Base-by-base conservation (phyloP, 2,329 filamentous ascomycete species). In the Arthrobotrys megalospora region DNA sequence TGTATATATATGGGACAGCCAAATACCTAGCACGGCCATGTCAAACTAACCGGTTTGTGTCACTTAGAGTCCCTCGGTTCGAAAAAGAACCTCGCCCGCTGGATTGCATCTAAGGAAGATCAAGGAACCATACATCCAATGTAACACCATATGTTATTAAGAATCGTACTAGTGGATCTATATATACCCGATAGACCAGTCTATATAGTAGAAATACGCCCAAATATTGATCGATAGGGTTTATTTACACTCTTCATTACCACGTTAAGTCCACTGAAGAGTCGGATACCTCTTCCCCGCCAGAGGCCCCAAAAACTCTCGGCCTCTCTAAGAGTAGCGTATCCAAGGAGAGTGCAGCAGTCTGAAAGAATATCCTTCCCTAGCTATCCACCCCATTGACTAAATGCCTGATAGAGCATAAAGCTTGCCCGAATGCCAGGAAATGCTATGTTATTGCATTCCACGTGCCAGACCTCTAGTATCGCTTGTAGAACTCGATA, bases 361-460 rank as follows among this genome's bases (percentile, higher is more conserved):
- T 68, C 19, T 68, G 38, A 7, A 16, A 58, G 16, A 58, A 16
- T 36, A 47, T 47, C 19, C 28, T 58, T 11, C 34, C 21, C 36
- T 36, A 36, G 6, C 6, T 28, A 47, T 58, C 50, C n/a, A n/a
- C 16, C 12, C 41, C 62, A 19, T 38, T 16, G 16, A 38, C 41
- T 11, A 19, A 47, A 6, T 6, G 38, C 21, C 7, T 34, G 14
- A 12, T 7, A 32, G 10, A 68, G 48, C 5, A 47, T 8, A 4
- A 45, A n/a, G 7, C 48, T 19, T 7, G 34, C 24, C 7, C 47
- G 50, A 21, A 53, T 12, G 7, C 2, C 32, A 21, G 24, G 8
- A 6, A 47, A n/a, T 6, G 50, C 58, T 2, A 50, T 12, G 3
- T 47, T 55, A 36, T 58, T 12, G 36, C 16, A 45, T 45, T 16